Percentiles rank a stretch among this genome's conserved stretches.
Conservation (phyloP, 306 rosid genomes). For the Sicyos edulis region DNA sequence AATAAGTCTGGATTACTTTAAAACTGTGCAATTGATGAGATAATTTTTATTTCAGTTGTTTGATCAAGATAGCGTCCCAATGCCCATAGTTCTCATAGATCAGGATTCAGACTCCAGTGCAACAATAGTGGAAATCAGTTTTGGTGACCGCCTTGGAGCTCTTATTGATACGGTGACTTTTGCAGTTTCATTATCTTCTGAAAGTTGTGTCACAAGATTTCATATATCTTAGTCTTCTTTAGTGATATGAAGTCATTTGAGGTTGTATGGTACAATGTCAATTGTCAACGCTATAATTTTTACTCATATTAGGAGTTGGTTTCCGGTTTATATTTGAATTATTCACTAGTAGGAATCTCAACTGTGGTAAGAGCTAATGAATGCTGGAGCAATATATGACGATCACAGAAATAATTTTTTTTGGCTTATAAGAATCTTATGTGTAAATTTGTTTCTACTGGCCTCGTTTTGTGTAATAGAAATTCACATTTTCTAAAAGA, state of each 20-base stretch:
- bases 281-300: neutral
- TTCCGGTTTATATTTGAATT: too few species aligned
- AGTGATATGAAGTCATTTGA: neutral
- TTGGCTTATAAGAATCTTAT: neutral
- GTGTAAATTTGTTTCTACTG: neutral
- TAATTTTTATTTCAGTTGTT: conserved; percentile 43
- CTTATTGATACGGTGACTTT: conserved; percentile 78
- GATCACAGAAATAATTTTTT: neutral
- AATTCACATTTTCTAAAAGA: neutral
- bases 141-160: conserved; percentile 99
- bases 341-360: neutral
- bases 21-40: too few species aligned
- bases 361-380: neutral
- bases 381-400: neutral
- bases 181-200: conserved; percentile 16
- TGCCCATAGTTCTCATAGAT: conserved; percentile 77
- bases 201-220: conserved; percentile 1
- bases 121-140: conserved; percentile 82
- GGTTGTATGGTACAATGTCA: neutral
- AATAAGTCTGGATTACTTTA: too few species aligned
- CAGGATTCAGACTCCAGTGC: conserved; percentile 85
- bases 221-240: neutral
- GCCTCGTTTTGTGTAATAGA: neutral
- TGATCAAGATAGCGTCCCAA: conserved; percentile 44
- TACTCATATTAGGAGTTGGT: neutral